phyloP scores from a whole-genome alignment of 2,329 filamentous ascomycete genomes.

The Berkeleyomyces basicola region DNA sequence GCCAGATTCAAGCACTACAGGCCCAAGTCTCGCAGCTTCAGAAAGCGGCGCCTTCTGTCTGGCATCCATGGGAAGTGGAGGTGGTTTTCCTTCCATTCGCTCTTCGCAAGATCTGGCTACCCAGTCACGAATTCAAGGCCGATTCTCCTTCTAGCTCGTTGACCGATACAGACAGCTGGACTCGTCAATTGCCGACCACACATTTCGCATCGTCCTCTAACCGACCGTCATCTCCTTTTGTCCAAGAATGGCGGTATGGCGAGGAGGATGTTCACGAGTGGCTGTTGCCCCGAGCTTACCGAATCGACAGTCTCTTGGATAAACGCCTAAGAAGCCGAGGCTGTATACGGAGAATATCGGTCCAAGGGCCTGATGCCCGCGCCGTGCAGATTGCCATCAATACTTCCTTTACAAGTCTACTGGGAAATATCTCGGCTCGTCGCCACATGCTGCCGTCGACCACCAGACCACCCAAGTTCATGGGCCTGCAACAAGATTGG shows the following conservation, averaged over 20 bases:
- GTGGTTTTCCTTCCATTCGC: slow-evolving; percentile 60
- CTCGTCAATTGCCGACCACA: slow-evolving; percentile 29
- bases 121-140: slow-evolving; percentile 30
- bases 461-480: slow-evolving; percentile 21
- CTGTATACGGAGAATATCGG: slow-evolving; percentile 45
- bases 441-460: slow-evolving; percentile 1
- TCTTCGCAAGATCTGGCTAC: slow-evolving; percentile 38
- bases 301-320: slow-evolving; percentile 44
- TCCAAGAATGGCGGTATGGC: slow-evolving; percentile 30
- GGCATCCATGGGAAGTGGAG: slow-evolving; percentile 56
- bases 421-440: slow-evolving; percentile 18
- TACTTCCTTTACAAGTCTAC: slow-evolving; percentile 42
- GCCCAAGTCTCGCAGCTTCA: slow-evolving; percentile 40
- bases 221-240: slow-evolving; percentile 32
- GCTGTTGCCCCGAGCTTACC: slow-evolving; percentile 53
- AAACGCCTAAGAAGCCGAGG: slow-evolving; percentile 60
- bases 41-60: slow-evolving; percentile 33
- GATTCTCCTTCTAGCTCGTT: slow-evolving; percentile 18
- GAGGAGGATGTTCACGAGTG: slow-evolving; percentile 35
- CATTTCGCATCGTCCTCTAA: slow-evolving; percentile 25
- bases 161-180: slow-evolving; percentile 35
- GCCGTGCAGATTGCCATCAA: slow-evolving; percentile 50
- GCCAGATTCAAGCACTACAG: slow-evolving; percentile 33
- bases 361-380: slow-evolving; percentile 46
- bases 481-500: slow-evolving; percentile 51